Base-by-base conservation (phyloP, 139 green algal species). In the Micractinium conductrix region DNA sequence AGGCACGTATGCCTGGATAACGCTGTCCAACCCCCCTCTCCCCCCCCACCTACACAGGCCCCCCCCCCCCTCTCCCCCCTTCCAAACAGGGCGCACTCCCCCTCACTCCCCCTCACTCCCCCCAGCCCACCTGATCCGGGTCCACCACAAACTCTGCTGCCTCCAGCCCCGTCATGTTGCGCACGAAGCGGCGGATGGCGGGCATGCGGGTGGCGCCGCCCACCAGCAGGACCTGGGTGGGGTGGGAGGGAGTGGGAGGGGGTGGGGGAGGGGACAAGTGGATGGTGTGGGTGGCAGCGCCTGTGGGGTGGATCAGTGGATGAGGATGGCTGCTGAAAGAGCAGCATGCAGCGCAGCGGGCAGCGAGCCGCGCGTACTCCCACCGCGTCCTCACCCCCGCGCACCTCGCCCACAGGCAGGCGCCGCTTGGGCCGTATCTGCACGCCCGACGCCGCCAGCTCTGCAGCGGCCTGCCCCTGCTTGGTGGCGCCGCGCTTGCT, bases 151-250 rank as follows among this genome's bases (percentile, higher is more conserved):
- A 43, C 22, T 63, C 74, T 28, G 85, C 79, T 2, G 92, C 89
- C 42, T 91, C 58, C 40, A 97, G 65, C 19, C 96, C 93, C 1
- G 95, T 98, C 92, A 97, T 96, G 92, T 98, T 96, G 40, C 45
- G 37, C 30, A 98, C 89, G 84, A 98, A 97, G 63, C 75, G 83
- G 16, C 63, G 65, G 26, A 98, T 85, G 2, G 91, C 86, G 4
- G 94, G 94, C 94, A 98, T 97, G 74, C 95, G 92, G 0, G 96
- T 98, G 71, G 94, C 89, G 28, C 94, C 96, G 16, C 96, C 95
- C 62, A 98, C 95, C 85, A 98, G 87, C 85, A 98, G 88, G 78
- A 98, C 91, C 68, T 92, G 78, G 24, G 28, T 16, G 71, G 17
- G 37, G 21, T 45, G 37, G 9, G 37, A 7, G 37, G 63, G 63